phyloP scores from a whole-genome alignment of 768 basidiomycete species.

The Suillus variegatus region DNA sequence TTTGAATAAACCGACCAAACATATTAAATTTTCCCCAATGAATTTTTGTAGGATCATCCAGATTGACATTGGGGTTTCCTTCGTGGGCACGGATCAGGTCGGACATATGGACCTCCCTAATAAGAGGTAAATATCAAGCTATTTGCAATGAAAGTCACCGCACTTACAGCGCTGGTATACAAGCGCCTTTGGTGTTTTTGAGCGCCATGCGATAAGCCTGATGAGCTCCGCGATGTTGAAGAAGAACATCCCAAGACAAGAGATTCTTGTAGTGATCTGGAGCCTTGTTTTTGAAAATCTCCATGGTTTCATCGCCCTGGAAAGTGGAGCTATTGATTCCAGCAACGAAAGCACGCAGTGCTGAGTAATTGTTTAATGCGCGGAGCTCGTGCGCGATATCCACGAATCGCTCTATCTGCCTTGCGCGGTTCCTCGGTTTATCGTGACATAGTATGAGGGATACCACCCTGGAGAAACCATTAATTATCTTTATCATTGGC shows the following conservation, averaged over 20 bases:
- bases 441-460: constrained; percentile 90
- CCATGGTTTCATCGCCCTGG: constrained; percentile 75
- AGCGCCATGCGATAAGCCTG: constrained; percentile 90
- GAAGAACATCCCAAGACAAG: constrained; percentile 80
- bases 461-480: constrained; percentile 65
- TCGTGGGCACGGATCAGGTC: constrained; percentile 88
- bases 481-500: constrained; percentile 8
- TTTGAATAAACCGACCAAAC: constrained; percentile 84
- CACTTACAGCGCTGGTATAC: constrained; percentile 82
- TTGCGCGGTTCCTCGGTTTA: constrained; percentile 70
- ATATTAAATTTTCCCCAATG: constrained; percentile 97
- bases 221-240: constrained; percentile 81
- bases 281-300: constrained; percentile 64
- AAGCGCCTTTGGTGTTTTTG: constrained; percentile 79
- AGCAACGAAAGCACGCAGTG: constrained; percentile 89
- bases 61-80: constrained; percentile 73
- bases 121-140: constrained; percentile 16
- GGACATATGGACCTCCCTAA: constrained; percentile 86
- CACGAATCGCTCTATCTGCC: constrained; percentile 87
- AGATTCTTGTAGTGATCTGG: constrained; percentile 77
- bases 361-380: constrained; percentile 88
- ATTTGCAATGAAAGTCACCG: not conserved
- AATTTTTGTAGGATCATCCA: constrained; percentile 67
- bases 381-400: constrained; percentile 82
- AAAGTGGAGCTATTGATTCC: constrained; percentile 87